Conservation (phyloP, 169 alveolate species). For the Plasmodium cynomolgi region DNA sequence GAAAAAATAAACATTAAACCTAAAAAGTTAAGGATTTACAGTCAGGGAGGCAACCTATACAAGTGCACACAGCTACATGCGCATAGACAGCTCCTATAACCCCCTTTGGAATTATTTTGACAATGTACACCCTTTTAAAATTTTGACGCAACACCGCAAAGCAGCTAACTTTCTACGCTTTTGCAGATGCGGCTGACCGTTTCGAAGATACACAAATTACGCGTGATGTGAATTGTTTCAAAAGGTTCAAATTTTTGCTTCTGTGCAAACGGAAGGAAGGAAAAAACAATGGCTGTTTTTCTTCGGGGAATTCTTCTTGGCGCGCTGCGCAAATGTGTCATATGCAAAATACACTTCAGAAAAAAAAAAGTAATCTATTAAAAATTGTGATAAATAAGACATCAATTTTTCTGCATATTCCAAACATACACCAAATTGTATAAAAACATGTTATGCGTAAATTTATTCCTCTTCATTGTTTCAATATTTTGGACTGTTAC, state of each 20-base stretch:
- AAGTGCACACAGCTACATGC: background rate
- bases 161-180: background rate
- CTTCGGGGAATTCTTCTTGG: background rate
- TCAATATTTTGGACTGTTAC: background rate
- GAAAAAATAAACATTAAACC: conserved; percentile 17
- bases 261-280: background rate
- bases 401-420: background rate
- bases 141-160: background rate
- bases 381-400: conserved; percentile 21
- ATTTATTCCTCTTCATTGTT: background rate
- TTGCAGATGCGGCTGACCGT: background rate
- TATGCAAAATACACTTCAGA: background rate
- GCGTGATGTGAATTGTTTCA: background rate
- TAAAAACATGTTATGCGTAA: background rate
- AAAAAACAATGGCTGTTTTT: conserved; percentile 3
- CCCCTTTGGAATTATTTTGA: background rate
- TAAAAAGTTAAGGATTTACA: background rate
- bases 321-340: background rate
- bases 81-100: background rate
- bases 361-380: conserved; percentile 23
- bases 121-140: background rate
- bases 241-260: background rate
- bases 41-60: background rate
- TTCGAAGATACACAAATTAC: background rate
- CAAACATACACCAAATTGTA: background rate